Base-by-base conservation (phyloP, 2,329 filamentous ascomycete genomes). In the Penicillium sp. region DNA sequence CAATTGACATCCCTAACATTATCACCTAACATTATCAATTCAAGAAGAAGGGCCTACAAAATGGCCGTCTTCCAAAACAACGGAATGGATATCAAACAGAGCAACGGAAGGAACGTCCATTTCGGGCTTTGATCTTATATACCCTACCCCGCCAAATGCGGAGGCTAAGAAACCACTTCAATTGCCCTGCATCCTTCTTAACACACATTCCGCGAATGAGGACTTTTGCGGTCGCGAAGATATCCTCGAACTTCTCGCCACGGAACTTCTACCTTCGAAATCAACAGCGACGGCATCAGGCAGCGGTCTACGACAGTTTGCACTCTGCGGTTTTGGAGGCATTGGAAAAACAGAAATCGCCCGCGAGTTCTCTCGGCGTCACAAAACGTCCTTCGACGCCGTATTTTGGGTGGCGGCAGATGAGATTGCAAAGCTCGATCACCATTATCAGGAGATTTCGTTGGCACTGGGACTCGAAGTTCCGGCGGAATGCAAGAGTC, bases 371-470 rank as follows among this genome's bases (percentile, higher is more conserved):
- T 64, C 63, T 22, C 44, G 60, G 42, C 54, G 61, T 30, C 62
- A 70, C 44, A 66, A 69, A 58, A 30, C 40, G 2, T 56, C 57
- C 19, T 76, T 72, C 61, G 74, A 75, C 59, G 72, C 70, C 9
- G 65, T 76, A 33, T 70, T 76, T 58, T 76, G 74, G 73, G 65
- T 76, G 6, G 26, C 61, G 22, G 73, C 73, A 6, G 73, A 75
- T 59, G 65, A 68, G 7, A 54, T 65, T 47, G 65, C 56, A 7
- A 72, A 73, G 55, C 58, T 76, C 19, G 72, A 68, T 17, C 47
- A 67, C 15, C 50, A 64, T 58, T 75, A 68, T 38, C 56, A 64
- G 19, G 54, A 68, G 33, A 70, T 73, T 47, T 68, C 73, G 6
- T 13, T 67, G 3, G 57, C 56, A 30, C 63, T 75, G 2, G 71